Percentiles rank a stretch among this genome's conserved stretches.
phyloP scores from a whole-genome alignment of 257 asterid species.

The Mentha longifolia region DNA sequence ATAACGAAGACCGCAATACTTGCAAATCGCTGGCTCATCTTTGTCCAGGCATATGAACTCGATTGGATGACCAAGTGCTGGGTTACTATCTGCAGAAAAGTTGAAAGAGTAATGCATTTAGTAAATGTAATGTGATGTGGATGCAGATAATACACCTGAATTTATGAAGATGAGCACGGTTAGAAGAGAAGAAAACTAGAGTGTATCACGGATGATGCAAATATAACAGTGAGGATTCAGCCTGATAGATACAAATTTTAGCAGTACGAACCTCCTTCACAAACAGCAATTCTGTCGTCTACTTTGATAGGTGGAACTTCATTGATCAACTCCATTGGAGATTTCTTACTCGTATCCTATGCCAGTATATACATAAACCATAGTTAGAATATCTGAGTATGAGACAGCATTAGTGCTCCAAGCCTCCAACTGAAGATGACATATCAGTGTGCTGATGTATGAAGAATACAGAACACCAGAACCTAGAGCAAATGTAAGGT shows the following conservation, averaged over 20 bases:
- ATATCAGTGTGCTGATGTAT: neutral
- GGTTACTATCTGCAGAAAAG: slow-evolving; percentile 59
- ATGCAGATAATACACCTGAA: neutral
- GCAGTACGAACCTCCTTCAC: slow-evolving; percentile 79
- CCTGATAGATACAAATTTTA: slow-evolving; percentile 2
- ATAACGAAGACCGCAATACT: slow-evolving; percentile 85
- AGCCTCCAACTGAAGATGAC: neutral
- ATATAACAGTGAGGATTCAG: neutral
- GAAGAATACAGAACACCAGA: too few species aligned
- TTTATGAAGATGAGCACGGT: neutral
- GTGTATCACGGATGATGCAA: neutral
- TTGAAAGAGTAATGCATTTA: neutral
- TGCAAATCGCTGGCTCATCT: slow-evolving; percentile 83
- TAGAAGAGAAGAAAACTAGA: neutral
- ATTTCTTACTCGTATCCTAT: slow-evolving; percentile 75
- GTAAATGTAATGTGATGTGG: neutral
- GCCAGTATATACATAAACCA: neutral
- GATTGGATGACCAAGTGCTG: slow-evolving; percentile 90
- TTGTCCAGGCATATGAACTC: slow-evolving; percentile 94
- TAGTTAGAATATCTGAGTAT: slow-evolving; percentile 16
- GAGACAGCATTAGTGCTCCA: neutral
- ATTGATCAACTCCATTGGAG: slow-evolving; percentile 96
- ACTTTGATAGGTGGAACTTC: slow-evolving; percentile 98
- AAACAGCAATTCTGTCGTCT: slow-evolving; percentile 76
- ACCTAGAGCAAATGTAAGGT: neutral